These are phyloP conservation scores for Leishmania martiniquensis DNA, from an alignment of 208 protist genomes.

Conservation along the genomic window DNA sequence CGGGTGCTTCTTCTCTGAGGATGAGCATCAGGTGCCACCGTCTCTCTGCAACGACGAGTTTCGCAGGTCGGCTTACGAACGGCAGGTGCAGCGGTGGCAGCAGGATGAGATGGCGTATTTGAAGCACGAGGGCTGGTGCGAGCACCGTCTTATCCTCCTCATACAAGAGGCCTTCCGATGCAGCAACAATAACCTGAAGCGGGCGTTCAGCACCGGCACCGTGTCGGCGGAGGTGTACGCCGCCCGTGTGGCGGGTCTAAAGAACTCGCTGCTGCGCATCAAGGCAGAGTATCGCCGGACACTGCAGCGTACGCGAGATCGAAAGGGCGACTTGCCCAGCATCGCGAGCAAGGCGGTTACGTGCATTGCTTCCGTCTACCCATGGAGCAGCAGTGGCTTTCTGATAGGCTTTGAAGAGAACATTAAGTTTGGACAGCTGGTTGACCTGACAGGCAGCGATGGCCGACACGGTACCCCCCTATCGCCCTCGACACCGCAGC, in stretches of 20 bases:
- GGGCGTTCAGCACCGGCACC: not conserved
- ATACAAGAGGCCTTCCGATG: conserved; percentile 49
- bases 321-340: conserved; percentile 21
- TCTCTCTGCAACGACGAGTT: conserved; percentile 7
- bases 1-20: not conserved
- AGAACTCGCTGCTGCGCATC: conserved; percentile 16
- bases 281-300: conserved; percentile 55
- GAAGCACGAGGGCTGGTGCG: conserved; percentile 31
- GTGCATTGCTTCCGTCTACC: conserved; percentile 48
- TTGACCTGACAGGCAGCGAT: not conserved
- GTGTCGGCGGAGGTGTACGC: conserved; percentile 12
- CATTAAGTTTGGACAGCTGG: conserved; percentile 23
- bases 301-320: conserved; percentile 32
- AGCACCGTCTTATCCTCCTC: conserved; percentile 48
- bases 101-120: conserved; percentile 41
- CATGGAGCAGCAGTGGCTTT: conserved; percentile 52
- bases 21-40: not conserved
- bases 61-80: conserved; percentile 26
- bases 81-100: conserved; percentile 33
- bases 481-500: not conserved
- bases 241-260: conserved; percentile 10
- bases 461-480: conserved; percentile 1
- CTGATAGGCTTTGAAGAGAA: conserved; percentile 47
- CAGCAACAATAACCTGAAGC: conserved; percentile 19
- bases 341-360: conserved; percentile 49